Conservation (phyloP, 192 early-diverging fungal species). For the Mortierella antarctica region DNA sequence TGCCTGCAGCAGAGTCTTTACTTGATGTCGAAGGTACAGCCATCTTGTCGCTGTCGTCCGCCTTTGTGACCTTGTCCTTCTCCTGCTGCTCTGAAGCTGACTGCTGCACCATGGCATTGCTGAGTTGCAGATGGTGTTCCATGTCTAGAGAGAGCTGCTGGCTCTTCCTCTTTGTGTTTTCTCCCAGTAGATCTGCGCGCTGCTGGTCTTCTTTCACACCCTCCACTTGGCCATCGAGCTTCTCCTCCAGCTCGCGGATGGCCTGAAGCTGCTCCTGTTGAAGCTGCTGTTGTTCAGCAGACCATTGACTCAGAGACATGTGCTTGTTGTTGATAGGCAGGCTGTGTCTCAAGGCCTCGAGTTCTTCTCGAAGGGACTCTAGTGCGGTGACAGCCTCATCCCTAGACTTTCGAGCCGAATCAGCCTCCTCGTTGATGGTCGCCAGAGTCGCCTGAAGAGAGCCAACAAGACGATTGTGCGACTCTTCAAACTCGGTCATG, state of each 20-base stretch:
- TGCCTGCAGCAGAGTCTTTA: background rate
- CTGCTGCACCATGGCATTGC: conserved; percentile 30
- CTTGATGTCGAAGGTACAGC: background rate
- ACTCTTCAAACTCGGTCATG: conserved; percentile 54
- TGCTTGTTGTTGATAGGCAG: conserved; percentile 49
- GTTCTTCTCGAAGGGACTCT: conserved; percentile 39
- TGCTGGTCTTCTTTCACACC: conserved; percentile 49
- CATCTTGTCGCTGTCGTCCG: background rate
- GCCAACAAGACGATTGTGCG: conserved; percentile 43
- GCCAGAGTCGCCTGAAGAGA: conserved; percentile 47
- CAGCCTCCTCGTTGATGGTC: conserved; percentile 48
- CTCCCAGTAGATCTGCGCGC: conserved; percentile 35
- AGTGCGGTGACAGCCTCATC: conserved; percentile 43
- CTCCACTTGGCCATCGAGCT: conserved; percentile 40
- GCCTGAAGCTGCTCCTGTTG: conserved; percentile 50
- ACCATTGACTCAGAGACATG: conserved; percentile 50
- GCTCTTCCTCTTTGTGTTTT: conserved; percentile 47
- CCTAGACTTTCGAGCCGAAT: conserved; percentile 48
- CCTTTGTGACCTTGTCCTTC: background rate
- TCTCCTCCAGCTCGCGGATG: conserved; percentile 40
- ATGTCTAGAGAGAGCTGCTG: conserved; percentile 45
- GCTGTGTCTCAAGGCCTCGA: conserved; percentile 45
- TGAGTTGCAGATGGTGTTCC: conserved; percentile 50
- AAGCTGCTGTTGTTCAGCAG: conserved; percentile 39
- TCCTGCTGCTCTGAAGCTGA: background rate